These are phyloP conservation scores for Eurotiales sp. DNA, from an alignment of 2,329 filamentous ascomycete species.

Conservation along the genomic window DNA sequence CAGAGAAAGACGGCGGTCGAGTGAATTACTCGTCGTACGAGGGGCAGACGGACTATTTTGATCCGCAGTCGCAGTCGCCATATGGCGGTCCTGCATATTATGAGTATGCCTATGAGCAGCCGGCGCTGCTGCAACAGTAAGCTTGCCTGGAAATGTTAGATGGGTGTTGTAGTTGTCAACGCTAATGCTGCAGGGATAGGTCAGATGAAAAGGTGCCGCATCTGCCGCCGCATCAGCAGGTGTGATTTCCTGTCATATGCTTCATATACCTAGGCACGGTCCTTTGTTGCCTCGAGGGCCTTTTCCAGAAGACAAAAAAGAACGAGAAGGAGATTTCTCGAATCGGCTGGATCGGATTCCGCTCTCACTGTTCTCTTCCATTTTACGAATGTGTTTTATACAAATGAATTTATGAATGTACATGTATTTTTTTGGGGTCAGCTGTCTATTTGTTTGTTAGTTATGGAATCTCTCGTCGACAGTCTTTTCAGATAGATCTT, in stretches of 20 bases:
- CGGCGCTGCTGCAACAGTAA: constrained; percentile 5
- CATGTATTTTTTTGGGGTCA: too few relatives aligned
- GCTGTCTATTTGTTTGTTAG: too few relatives aligned
- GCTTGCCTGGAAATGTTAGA: too few relatives aligned
- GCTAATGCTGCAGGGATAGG: too few relatives aligned
- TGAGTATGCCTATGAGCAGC: constrained; percentile 10
- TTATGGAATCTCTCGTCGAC: too few relatives aligned
- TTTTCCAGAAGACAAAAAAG: neutral
- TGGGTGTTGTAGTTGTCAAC: too few relatives aligned
- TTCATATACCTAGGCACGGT: too few relatives aligned
- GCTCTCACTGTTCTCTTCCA: neutral
- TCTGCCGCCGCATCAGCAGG: constrained; percentile 1
- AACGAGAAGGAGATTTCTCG: neutral
- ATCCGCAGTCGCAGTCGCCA: constrained; percentile 11
- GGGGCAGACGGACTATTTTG: constrained; percentile 6
- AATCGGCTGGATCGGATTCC: neutral
- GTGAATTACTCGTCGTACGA: constrained; percentile 11
- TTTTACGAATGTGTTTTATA: neutral
- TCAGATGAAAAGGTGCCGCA: neutral
- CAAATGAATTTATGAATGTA: neutral
- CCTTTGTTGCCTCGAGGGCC: neutral
- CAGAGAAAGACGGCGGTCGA: neutral
- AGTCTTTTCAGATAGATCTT: too few relatives aligned
- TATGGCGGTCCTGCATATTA: constrained; percentile 8
- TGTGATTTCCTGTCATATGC: neutral